phyloP scores from a whole-genome alignment of 2,329 filamentous ascomycete species.

The Trichoderma arundinaceum region DNA sequence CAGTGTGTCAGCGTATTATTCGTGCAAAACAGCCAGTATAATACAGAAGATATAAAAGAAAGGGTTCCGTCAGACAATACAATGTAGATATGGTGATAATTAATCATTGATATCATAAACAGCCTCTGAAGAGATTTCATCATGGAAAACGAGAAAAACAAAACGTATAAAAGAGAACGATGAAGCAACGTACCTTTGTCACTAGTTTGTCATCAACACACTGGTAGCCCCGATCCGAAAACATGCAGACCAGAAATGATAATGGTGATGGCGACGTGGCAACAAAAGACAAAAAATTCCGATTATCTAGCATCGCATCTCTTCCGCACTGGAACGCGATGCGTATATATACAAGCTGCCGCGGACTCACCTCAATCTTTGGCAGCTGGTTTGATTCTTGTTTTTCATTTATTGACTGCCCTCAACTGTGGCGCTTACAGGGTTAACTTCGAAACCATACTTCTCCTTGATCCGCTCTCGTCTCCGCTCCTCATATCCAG shows the following conservation, averaged over 20 bases:
- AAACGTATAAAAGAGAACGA: background rate
- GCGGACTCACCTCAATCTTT: conserved; percentile 39
- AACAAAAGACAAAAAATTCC: conserved; percentile 43
- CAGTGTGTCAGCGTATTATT: background rate
- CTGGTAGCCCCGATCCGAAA: background rate
- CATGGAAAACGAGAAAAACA: conserved; percentile 39
- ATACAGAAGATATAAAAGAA: background rate
- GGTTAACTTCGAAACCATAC: conserved; percentile 84
- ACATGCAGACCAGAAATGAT: conserved; percentile 8
- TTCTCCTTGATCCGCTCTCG: conserved; percentile 80
- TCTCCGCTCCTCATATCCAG: conserved; percentile 85
- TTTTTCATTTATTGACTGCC: conserved; percentile 45
- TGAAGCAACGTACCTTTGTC: conserved; percentile 38
- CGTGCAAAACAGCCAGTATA: background rate
- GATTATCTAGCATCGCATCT: conserved; percentile 50
- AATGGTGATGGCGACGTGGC: background rate
- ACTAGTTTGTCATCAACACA: background rate
- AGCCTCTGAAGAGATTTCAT: conserved; percentile 54
- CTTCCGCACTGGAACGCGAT: conserved; percentile 44
- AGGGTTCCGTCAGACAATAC: conserved; percentile 23
- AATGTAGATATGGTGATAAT: conserved; percentile 34
- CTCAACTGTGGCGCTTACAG: conserved; percentile 60
- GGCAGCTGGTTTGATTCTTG: conserved; percentile 27
- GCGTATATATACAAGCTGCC: conserved; percentile 45
- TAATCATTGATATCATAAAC: conserved; percentile 55